Evolutionary conservation across 2,329 filamentous ascomycete genomes (phyloP), one percentile per base, ranked within the genome.

Genomic region (Myriosclerotinia duriaeana): DNA sequence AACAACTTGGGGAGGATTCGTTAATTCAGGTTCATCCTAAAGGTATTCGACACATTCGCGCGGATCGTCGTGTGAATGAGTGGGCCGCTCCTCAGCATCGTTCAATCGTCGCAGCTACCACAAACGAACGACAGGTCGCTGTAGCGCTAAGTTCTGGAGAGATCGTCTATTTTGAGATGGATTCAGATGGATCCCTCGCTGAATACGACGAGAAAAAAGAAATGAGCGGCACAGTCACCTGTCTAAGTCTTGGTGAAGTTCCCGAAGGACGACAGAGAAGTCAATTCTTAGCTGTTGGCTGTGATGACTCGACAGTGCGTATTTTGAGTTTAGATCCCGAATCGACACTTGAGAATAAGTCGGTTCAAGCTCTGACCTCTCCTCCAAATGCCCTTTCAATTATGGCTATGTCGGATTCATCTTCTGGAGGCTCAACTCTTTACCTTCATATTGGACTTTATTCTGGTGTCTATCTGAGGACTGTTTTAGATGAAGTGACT

Each of bases 141-240:
- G 89, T 98, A 60, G 95, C 95, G 0, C 82, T 99, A 36, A 98
- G 93, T 76, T 97, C 93, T 11, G 94, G 94, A 48, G 95, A 99
- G 77, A 94, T 99, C 70, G 91, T 97, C 53, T 99, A 98, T 76
- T 99, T 99, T 72, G 96, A 99, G 77, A 94, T 97, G 87, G 95
- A 97, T 74, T 85, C 87, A 0, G 94, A 98, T 78, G 93, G 93
- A 40, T 91, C 91, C 4, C 82, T 98, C 42, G 92, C 92, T 44
- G 94, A 98, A 79, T 97, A 97, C 71, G 91, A 98, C 71, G 93
- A 98, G 75, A 93, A 94, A 77, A 92, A 93, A 73, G 90, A 96
- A 74, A 95, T 99, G 90, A 93, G 91, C 64, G 94, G 93, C 55
- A 97, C 93, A 0, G 93, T 99, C 59, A 98, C 93, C 22, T 96